Evolutionary conservation across 495 filamentous ascomycete species (phyloP).

Genomic region (Tuber aestivum): DNA sequence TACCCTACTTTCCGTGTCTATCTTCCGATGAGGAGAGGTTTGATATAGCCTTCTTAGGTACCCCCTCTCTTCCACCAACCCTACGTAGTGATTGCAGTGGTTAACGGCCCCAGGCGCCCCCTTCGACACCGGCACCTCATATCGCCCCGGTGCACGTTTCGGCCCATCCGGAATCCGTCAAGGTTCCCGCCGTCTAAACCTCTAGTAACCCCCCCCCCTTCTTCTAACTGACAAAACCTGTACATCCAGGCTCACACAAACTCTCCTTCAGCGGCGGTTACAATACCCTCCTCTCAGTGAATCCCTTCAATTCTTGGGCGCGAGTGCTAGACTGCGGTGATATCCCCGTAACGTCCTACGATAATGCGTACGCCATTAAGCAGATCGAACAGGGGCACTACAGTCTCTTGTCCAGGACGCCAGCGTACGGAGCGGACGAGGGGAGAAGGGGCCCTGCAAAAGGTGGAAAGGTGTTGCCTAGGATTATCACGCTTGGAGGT

Average conservation of each 20-base stretch:
- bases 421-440: slow-evolving; percentile 47
- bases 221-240: slow-evolving; percentile 3
- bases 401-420: slow-evolving; percentile 49
- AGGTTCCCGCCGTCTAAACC: slow-evolving; percentile 54
- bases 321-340: slow-evolving; percentile 71
- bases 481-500: slow-evolving; percentile 64
- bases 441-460: slow-evolving; percentile 48
- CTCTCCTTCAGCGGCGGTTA: slow-evolving; percentile 44
- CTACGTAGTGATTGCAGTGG: background rate
- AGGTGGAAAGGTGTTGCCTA: slow-evolving; percentile 51
- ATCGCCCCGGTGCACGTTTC: slow-evolving; percentile 76
- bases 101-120: slow-evolving; percentile 43
- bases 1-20: slow-evolving; percentile 73
- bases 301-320: slow-evolving; percentile 61
- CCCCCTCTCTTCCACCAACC: background rate
- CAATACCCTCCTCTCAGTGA: slow-evolving; percentile 48
- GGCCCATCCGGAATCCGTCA: slow-evolving; percentile 76
- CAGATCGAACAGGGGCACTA: slow-evolving; percentile 65
- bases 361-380: slow-evolving; percentile 67
- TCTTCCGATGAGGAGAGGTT: slow-evolving; percentile 61
- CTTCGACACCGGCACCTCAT: slow-evolving; percentile 61
- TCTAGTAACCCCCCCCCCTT: slow-evolving; percentile 30
- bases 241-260: slow-evolving; percentile 12
- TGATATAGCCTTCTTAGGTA: slow-evolving; percentile 77
- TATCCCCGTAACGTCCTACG: slow-evolving; percentile 64